Evolutionary conservation across 768 basidiomycete genomes (phyloP).

Genomic region (Mycena amicta): DNA sequence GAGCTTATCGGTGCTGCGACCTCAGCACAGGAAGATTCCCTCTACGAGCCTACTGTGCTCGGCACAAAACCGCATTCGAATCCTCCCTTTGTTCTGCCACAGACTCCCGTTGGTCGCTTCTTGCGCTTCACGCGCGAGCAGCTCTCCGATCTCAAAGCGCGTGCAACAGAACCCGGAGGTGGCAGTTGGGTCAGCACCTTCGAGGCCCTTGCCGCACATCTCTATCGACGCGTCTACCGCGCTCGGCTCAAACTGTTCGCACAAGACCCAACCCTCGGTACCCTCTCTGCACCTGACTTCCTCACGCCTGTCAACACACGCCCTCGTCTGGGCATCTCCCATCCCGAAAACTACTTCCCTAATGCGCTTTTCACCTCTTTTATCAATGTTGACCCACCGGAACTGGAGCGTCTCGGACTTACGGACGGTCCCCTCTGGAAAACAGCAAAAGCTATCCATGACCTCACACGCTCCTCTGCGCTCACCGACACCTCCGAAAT

Average conservation of each 20-base stretch:
- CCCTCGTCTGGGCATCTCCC: slow-evolving; percentile 3
- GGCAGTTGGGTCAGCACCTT: slow-evolving; percentile 21
- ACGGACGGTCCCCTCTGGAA: slow-evolving; percentile 20
- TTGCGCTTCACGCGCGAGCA: slow-evolving; percentile 19
- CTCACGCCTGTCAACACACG: slow-evolving; percentile 23
- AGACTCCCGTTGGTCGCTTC: slow-evolving; percentile 14
- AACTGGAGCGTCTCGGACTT: slow-evolving; percentile 10
- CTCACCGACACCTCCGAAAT: slow-evolving; percentile 5
- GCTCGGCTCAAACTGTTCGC: slow-evolving; percentile 14
- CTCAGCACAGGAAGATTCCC: slow-evolving; percentile 6
- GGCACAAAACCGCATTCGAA: background rate
- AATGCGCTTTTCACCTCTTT: slow-evolving; percentile 12
- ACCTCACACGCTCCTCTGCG: slow-evolving; percentile 8
- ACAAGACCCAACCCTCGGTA: slow-evolving; percentile 10
- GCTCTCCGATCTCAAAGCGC: slow-evolving; percentile 10
- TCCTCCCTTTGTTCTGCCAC: background rate
- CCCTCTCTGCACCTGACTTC: slow-evolving; percentile 20
- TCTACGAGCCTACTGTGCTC: slow-evolving; percentile 11
- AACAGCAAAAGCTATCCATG: slow-evolving; percentile 22
- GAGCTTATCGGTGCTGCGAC: slow-evolving; percentile 16
- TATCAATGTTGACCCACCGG: slow-evolving; percentile 3
- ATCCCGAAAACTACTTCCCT: slow-evolving; percentile 16
- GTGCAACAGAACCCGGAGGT: slow-evolving; percentile 18
- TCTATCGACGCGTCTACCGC: slow-evolving; percentile 20
- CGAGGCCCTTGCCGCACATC: slow-evolving; percentile 20